phyloP scores from a whole-genome alignment of 106 monocot genomes.

The Ottelia alismoides region DNA sequence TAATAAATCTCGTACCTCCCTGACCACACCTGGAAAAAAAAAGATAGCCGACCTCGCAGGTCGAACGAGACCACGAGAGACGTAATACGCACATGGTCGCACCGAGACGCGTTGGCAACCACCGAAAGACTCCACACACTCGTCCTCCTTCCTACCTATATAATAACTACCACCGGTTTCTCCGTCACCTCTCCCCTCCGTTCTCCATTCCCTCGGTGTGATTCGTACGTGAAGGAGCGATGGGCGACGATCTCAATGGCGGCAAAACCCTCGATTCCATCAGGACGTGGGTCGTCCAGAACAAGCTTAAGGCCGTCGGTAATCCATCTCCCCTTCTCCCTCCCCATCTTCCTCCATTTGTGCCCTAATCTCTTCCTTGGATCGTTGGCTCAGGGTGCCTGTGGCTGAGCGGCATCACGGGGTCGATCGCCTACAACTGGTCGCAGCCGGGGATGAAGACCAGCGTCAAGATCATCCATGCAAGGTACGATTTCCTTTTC shows the following conservation, averaged over 20 bases:
- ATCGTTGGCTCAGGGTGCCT: conserved; percentile 42
- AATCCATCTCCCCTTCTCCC: conserved; percentile 3
- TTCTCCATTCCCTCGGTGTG: neutral
- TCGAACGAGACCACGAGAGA: too few relatives aligned
- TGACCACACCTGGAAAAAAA: too few relatives aligned
- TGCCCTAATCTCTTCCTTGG: too few relatives aligned
- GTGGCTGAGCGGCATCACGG: conserved; percentile 61
- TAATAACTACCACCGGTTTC: neutral
- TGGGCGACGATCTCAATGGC: conserved; percentile 30
- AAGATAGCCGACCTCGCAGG: too few relatives aligned
- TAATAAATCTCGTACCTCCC: too few relatives aligned
- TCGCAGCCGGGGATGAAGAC: conserved; percentile 72
- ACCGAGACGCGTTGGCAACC: too few relatives aligned
- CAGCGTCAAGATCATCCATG: conserved; percentile 91
- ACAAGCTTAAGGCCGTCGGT: conserved; percentile 77
- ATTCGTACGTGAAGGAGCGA: neutral
- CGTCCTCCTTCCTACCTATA: neutral
- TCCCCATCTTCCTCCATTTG: neutral
- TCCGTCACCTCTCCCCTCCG: neutral
- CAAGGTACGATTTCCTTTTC: conserved; percentile 33
- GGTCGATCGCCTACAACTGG: conserved; percentile 84
- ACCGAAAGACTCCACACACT: too few relatives aligned
- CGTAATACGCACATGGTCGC: too few relatives aligned
- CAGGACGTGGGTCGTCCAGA: conserved; percentile 55
- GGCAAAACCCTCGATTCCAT: conserved; percentile 34